Evolutionary conservation across 805 yeast genomes (phyloP).

Genomic region (Yamadazyma akitaensis): DNA sequence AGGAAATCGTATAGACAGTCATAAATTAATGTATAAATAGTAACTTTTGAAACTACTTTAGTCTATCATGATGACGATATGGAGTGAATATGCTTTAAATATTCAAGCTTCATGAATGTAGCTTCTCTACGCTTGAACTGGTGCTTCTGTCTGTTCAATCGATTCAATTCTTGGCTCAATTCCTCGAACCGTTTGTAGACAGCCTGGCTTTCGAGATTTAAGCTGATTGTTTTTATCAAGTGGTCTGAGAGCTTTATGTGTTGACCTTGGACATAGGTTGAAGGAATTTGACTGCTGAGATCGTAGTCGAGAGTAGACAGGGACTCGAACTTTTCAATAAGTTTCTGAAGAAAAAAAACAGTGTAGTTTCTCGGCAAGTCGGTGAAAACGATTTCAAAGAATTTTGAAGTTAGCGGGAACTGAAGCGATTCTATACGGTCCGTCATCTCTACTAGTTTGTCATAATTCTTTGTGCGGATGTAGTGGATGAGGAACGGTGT

Average conservation of each 20-base stretch:
- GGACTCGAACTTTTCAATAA: conserved; percentile 14
- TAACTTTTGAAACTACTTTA: too few species aligned
- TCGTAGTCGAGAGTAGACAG: conserved; percentile 14
- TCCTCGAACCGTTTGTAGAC: not conserved
- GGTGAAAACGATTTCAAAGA: conserved; percentile 21
- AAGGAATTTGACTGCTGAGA: not conserved
- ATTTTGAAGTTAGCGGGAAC: conserved; percentile 32
- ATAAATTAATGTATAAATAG: not conserved
- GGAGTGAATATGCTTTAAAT: conserved; percentile 16
- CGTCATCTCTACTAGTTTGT: conserved; percentile 9
- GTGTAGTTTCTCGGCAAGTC: conserved; percentile 9
- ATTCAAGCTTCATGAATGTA: conserved; percentile 20
- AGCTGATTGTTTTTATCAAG: conserved; percentile 13
- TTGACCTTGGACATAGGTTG: conserved; percentile 10
- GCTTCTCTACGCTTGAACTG: conserved; percentile 12
- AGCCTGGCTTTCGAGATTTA: not conserved
- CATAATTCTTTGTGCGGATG: conserved; percentile 1
- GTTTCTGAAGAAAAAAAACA: conserved; percentile 12
- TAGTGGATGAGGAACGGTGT: conserved; percentile 16
- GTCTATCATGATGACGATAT: conserved; percentile 1
- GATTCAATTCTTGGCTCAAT: not conserved
- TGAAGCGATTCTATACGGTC: conserved; percentile 12
- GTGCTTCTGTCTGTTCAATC: not conserved
- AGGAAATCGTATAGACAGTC: conserved; percentile 8
- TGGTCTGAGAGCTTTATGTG: conserved; percentile 22